Base-by-base conservation (phyloP, 345 rosid genomes). In the Garcia nutans region DNA sequence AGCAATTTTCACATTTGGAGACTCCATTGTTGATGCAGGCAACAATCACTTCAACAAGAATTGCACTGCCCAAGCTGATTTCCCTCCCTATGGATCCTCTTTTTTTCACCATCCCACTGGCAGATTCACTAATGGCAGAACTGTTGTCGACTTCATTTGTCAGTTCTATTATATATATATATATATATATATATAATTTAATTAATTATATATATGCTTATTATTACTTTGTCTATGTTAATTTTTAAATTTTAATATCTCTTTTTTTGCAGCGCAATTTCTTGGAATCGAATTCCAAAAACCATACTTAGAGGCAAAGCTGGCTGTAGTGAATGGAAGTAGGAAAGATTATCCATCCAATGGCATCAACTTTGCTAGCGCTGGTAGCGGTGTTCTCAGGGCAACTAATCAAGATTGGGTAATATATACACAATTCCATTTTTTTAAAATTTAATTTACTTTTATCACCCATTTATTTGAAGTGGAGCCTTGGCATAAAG, bases 341-440 rank as follows among this genome's bases (percentile, higher is more conserved):
- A 54, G 77, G 47, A 84, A 76, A 79, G 47, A 42, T 24, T 81
- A 81, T 58, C 91, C 90, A 42, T 76, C 85, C 13, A 89, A 85
- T 75, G 93, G 93, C 37, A 74, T 91, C 80, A 88, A 91, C 78
- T 89, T 91, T 75, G 96, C 92, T 5, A 86, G 93, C 68, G 91
- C 86, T 20, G 92, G 91, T 67, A 87, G 96, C 72, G 93, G 92
- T 23, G 85, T 88, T 64, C 77, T 88, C 65, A 67, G 22, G 33
- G 87, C 72, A 72, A 91, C 96, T 54, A 89, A 87, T 79, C 76
- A 79, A 31, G 70, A 58, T 50, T 77, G 50, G 91, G 92, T 86
- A 28, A 28, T 28, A 28, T 28, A 82, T 73, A 72, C 6, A 60
- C 15, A 20, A 0, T 54, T 17, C 0, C 1, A 44, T 44, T 44